Base-by-base conservation (phyloP, 768 basidiomycete species). In the Leccinum longicurvipes region DNA sequence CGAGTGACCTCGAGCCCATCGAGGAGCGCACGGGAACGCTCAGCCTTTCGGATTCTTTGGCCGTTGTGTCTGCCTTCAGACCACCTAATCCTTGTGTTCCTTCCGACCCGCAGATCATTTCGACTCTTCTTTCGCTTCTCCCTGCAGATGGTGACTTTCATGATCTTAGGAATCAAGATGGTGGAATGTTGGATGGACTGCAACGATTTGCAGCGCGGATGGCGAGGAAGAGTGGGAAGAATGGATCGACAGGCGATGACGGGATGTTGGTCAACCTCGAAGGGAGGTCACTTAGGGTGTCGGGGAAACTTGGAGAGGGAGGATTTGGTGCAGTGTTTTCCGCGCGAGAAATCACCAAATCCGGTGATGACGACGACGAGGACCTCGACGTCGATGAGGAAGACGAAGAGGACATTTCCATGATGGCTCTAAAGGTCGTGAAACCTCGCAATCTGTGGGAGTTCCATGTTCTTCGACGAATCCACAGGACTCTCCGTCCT, bases 321-420 rank as follows among this genome's bases (percentile, higher is more conserved):
- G 93, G 95, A 0, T 99, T 96, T 63, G 97, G 96, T 3, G 82
- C 88, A 3, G 97, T 99, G n/a, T 99, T 96, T 77, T 82, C 87
- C 58, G 91, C 90, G 4, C 79, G 81, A 53, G 80, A 86, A 66
- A 51, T 77, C 65, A 55, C 61, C 19, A 72, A 80, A 11, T 78
- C 82, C 7, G 73, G 74, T 27, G 66, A 58, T 19, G 68, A 72
- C 1, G 77, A 77, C 6, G 79, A 79, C 3, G 77, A 79, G 4
- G 77, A 75, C 9, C 72, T 75, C 1, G 76, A 75, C 25, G 72
- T 79, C 3, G 74, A 73, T 17, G 76, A 83, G 12, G 77, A 82
- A 6, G 80, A 80, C 3, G 82, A 83, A 7, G 79, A 82, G 3
- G 84, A 84, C 19, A 65, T 74, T 17, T 78, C 82, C 15, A 74